phyloP scores from a whole-genome alignment of 257 asterid species.

The Rubia yunnanensis region DNA sequence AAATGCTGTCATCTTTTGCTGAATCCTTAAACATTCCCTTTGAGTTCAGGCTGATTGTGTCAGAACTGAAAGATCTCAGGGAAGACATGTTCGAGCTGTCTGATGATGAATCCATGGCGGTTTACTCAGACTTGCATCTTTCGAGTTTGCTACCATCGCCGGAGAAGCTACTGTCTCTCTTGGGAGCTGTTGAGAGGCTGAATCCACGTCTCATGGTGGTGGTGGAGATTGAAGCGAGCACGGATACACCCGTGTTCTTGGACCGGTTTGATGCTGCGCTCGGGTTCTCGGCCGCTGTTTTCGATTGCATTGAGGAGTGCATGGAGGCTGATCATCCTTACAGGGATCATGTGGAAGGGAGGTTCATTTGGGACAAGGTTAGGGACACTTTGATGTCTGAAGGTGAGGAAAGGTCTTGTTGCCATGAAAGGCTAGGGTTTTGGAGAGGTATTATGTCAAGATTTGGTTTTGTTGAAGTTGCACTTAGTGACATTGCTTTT shows the following conservation, averaged over 20 bases:
- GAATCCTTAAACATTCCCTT: conserved; percentile 23
- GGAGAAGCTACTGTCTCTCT: conserved; percentile 16
- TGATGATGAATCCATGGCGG: conserved; percentile 25
- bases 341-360: conserved; percentile 25
- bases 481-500: conserved; percentile 28
- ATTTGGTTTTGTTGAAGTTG: conserved; percentile 27
- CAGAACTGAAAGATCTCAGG: conserved; percentile 30
- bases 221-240: conserved; percentile 33
- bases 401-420: conserved; percentile 31
- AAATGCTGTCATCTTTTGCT: conserved; percentile 33
- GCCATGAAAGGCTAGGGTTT: conserved; percentile 17
- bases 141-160: conserved; percentile 19
- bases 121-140: conserved; percentile 19
- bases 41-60: conserved; percentile 30
- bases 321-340: conserved; percentile 20
- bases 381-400: conserved; percentile 32
- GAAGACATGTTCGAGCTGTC: conserved; percentile 24
- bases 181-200: conserved; percentile 22
- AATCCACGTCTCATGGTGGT: conserved; percentile 31
- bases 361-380: conserved; percentile 19
- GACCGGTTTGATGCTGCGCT: conserved; percentile 43
- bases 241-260: conserved; percentile 33
- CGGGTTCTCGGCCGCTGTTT: conserved; percentile 27
- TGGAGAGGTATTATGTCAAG: conserved; percentile 27
- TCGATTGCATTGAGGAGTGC: conserved; percentile 35